Conservation (phyloP, 2,329 filamentous ascomycete genomes). For the Apiospora saccharicola region DNA sequence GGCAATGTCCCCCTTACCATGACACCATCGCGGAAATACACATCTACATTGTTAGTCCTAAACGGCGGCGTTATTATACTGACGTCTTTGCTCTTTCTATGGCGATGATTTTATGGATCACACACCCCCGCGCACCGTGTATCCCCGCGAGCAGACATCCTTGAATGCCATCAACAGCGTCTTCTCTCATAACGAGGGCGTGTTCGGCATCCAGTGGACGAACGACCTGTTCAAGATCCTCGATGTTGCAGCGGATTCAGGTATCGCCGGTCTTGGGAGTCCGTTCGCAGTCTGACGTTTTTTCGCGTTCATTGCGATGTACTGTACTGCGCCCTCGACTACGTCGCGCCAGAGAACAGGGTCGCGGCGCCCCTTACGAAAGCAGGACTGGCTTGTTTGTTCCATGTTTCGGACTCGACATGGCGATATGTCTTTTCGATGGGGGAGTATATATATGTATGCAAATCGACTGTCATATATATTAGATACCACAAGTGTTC, state of each 20-base stretch:
- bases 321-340: no score
- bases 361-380: no score
- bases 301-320: conserved; percentile 41
- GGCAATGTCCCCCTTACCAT: conserved; percentile 41
- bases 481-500: no score
- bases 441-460: no score
- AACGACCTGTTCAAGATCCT: background rate
- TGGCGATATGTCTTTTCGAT: no score
- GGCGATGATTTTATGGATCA: background rate
- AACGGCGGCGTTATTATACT: background rate
- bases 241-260: no score
- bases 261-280: conserved; percentile 71
- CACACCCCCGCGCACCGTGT: background rate
- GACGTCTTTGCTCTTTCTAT: background rate
- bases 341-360: no score
- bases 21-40: background rate
- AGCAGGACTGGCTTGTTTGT: no score
- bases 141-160: background rate
- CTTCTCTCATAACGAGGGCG: background rate
- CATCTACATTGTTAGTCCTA: background rate
- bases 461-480: no score
- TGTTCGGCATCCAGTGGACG: background rate
- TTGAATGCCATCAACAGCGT: background rate
- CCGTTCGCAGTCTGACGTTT: conserved; percentile 84
- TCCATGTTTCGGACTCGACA: no score